These are phyloP conservation scores for Anisodus acutangulus DNA, from an alignment of 257 asterid genomes.

Conservation along the genomic window DNA sequence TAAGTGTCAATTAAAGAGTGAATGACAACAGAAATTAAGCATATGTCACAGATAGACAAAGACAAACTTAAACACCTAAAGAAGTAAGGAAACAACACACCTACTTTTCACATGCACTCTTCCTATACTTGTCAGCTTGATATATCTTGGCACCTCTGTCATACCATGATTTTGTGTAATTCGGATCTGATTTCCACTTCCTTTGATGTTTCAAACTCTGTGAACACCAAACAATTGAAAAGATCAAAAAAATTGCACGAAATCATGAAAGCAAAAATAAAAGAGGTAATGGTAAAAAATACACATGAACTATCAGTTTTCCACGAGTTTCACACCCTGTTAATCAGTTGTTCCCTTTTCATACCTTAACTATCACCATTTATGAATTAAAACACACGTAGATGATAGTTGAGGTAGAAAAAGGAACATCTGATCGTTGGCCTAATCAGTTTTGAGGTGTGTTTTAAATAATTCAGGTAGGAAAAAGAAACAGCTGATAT, in stretches of 20 bases:
- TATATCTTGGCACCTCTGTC: slow-evolving; percentile 82
- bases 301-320: too few species aligned
- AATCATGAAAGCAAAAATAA: neutral
- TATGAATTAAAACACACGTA: too few species aligned
- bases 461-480: too few species aligned
- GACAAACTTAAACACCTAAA: neutral
- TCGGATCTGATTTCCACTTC: slow-evolving; percentile 94
- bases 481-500: too few species aligned
- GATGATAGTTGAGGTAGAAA: too few species aligned
- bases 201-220: slow-evolving; percentile 99
- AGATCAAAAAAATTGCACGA: neutral
- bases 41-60: neutral
- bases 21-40: neutral
- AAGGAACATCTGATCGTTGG: too few species aligned
- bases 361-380: too few species aligned
- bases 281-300: too few species aligned
- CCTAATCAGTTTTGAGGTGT: too few species aligned
- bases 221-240: neutral
- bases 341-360: too few species aligned
- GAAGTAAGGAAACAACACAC: slow-evolving; percentile 28
- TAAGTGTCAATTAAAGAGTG: neutral
- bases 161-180: slow-evolving; percentile 80
- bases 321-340: too few species aligned
- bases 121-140: slow-evolving; percentile 82
- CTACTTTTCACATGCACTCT: slow-evolving; percentile 94